A percentile compares a stretch with the other conserved stretches of the same genome.
phyloP scores from a whole-genome alignment of 2,329 filamentous ascomycete genomes.

The Verticillium tricorpus region DNA sequence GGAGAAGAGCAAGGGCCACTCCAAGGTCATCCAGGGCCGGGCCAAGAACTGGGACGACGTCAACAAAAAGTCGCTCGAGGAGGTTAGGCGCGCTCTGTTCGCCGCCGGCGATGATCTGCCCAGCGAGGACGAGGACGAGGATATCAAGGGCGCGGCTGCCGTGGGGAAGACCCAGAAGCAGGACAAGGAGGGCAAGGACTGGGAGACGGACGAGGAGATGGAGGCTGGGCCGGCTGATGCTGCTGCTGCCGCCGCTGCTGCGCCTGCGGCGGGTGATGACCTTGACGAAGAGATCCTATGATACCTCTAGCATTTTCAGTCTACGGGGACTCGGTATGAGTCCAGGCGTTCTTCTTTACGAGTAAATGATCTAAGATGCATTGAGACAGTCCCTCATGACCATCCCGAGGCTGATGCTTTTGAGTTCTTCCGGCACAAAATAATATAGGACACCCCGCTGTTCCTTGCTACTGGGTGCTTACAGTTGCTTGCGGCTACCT shows the following conservation, averaged over 20 bases:
- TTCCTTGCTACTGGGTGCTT: no score
- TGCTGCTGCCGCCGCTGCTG: not conserved
- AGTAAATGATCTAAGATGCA: not conserved
- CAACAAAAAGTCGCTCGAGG: conserved; percentile 32
- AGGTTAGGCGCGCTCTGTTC: conserved; percentile 4
- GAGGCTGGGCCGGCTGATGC: conserved; percentile 16
- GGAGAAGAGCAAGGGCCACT: conserved; percentile 47
- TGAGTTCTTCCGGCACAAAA: not conserved
- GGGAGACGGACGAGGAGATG: conserved; percentile 32
- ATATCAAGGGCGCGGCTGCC: conserved; percentile 14
- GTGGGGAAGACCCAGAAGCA: conserved; percentile 6
- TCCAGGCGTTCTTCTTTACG: not conserved
- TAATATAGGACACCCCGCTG: no score
- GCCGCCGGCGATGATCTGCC: conserved; percentile 17
- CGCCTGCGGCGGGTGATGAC: conserved; percentile 6
- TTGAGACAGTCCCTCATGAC: not conserved
- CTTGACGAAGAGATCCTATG: conserved; percentile 12
- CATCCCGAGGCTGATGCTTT: not conserved
- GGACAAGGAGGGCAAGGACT: conserved; percentile 12
- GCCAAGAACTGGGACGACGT: conserved; percentile 55
- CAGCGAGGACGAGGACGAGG: conserved; percentile 12
- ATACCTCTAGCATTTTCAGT: conserved; percentile 1
- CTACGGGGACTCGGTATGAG: not conserved
- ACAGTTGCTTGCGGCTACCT: no score
- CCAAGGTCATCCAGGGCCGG: conserved; percentile 41